Evolutionary conservation across 2,329 filamentous ascomycete genomes (phyloP).

Genomic region (Talaromyces atroroseus): DNA sequence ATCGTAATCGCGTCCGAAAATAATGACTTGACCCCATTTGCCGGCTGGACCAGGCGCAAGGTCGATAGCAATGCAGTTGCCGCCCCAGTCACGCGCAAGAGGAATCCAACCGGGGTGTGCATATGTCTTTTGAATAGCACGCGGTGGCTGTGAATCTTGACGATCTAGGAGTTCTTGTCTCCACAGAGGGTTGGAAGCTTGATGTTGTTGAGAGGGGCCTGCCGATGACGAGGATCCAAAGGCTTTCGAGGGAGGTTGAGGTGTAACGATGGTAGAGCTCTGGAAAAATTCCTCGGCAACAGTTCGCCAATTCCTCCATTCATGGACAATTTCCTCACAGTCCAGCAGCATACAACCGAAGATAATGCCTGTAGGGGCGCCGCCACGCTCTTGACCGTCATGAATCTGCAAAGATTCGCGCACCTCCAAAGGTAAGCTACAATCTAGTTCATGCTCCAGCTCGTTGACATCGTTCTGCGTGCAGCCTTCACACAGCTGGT

Average conservation of each 20-base stretch:
- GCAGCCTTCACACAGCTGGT: constrained; percentile 87
- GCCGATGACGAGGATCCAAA: constrained; percentile 58
- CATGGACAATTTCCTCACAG: constrained; percentile 95
- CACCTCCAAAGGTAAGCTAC: constrained; percentile 86
- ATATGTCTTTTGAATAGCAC: constrained; percentile 85
- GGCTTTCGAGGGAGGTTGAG: constrained; percentile 65
- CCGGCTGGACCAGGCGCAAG: constrained; percentile 83
- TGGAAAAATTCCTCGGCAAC: constrained; percentile 86
- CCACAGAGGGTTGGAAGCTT: constrained; percentile 63
- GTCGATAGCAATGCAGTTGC: constrained; percentile 93
- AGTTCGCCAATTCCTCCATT: constrained; percentile 93
- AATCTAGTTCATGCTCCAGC: constrained; percentile 91
- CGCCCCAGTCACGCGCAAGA: constrained; percentile 93
- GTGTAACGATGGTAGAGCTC: constrained; percentile 47
- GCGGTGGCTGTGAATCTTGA: constrained; percentile 82
- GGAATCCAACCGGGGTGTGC: constrained; percentile 95
- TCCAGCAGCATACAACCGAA: constrained; percentile 94
- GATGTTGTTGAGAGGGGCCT: constrained; percentile 50
- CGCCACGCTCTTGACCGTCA: constrained; percentile 95
- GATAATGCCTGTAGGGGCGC: constrained; percentile 82
- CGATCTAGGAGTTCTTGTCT: constrained; percentile 75
- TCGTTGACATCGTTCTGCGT: constrained; percentile 95
- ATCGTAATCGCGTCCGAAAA: constrained; percentile 96
- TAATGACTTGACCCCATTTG: constrained; percentile 92
- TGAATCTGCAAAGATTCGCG: constrained; percentile 86